phyloP scores from a whole-genome alignment of 768 basidiomycete species.

The Daedalea quercina region DNA sequence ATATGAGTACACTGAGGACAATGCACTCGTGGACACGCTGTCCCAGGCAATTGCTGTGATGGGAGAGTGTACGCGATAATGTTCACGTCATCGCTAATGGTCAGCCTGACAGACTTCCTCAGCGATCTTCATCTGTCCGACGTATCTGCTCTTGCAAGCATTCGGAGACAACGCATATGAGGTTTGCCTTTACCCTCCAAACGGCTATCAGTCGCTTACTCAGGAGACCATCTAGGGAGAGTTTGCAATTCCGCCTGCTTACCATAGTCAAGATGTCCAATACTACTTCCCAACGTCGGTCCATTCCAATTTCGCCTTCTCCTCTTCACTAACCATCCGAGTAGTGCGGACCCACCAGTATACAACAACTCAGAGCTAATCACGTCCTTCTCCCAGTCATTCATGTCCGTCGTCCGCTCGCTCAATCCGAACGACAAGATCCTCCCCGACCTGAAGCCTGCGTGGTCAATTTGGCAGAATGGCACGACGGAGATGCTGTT shows the following conservation, averaged over 20 bases:
- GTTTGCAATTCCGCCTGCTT: conserved; percentile 24
- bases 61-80: conserved; percentile 21
- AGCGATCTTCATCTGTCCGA: conserved; percentile 33
- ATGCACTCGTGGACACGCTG: conserved; percentile 8
- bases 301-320: neutral
- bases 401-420: conserved; percentile 19
- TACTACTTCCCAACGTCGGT: conserved; percentile 5
- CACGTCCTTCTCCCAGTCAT: conserved; percentile 21
- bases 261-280: conserved; percentile 10
- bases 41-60: conserved; percentile 9
- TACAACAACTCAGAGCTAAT: conserved; percentile 22
- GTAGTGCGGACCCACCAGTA: conserved; percentile 1
- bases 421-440: conserved; percentile 19
- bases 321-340: neutral
- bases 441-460: neutral
- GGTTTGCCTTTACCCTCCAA: conserved; percentile 9
- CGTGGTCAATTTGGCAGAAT: neutral
- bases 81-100: neutral
- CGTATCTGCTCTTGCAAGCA: conserved; percentile 24
- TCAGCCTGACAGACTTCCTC: neutral
- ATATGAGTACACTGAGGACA: conserved; percentile 9
- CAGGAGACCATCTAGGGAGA: conserved; percentile 15
- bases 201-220: neutral
- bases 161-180: conserved; percentile 28
- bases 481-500: conserved; percentile 9